Evolutionary conservation across 768 basidiomycete genomes (phyloP).

Genomic region (Russula dissimulans): DNA sequence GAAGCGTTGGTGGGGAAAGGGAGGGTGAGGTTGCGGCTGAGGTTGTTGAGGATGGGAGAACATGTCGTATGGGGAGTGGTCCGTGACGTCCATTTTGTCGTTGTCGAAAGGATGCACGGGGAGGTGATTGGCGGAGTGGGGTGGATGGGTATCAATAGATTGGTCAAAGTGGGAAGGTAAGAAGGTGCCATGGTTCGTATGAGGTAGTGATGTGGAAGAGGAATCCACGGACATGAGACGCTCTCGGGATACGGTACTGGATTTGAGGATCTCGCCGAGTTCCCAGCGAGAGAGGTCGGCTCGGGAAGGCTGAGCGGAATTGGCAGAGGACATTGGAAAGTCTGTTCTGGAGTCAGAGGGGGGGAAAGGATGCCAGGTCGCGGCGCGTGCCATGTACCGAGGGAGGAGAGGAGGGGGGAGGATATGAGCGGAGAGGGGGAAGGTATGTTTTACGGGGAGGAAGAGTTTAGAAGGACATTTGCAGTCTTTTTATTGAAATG

Average conservation of each 20-base stretch:
- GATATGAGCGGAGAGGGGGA: conserved; percentile 1
- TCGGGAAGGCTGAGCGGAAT: conserved; percentile 31
- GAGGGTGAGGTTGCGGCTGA: conserved; percentile 17
- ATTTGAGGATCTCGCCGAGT: conserved; percentile 39
- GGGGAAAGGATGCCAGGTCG: conserved; percentile 14
- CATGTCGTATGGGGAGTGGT: conserved; percentile 56
- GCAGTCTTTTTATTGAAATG: conserved; percentile 23
- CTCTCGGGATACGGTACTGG: conserved; percentile 29
- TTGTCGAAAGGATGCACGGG: conserved; percentile 36
- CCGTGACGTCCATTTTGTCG: conserved; percentile 47
- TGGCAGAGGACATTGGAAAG: conserved; percentile 14
- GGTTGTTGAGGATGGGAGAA: conserved; percentile 36
- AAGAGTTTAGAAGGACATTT: conserved; percentile 9
- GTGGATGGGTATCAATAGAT: conserved; percentile 27
- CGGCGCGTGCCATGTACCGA: conserved; percentile 14
- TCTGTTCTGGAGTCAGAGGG: conserved; percentile 21
- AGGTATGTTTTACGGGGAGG: background rate
- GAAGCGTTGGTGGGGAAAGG: conserved; percentile 53
- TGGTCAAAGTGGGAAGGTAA: conserved; percentile 38
- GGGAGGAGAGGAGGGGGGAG: conserved; percentile 5
- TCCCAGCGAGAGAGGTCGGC: conserved; percentile 32
- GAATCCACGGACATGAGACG: conserved; percentile 36
- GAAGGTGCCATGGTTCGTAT: conserved; percentile 37
- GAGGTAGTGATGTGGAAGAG: conserved; percentile 33
- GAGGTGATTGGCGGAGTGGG: conserved; percentile 26